These are phyloP conservation scores for Lipomyces japonicus DNA, from an alignment of 805 yeast species.

Conservation along the genomic window DNA sequence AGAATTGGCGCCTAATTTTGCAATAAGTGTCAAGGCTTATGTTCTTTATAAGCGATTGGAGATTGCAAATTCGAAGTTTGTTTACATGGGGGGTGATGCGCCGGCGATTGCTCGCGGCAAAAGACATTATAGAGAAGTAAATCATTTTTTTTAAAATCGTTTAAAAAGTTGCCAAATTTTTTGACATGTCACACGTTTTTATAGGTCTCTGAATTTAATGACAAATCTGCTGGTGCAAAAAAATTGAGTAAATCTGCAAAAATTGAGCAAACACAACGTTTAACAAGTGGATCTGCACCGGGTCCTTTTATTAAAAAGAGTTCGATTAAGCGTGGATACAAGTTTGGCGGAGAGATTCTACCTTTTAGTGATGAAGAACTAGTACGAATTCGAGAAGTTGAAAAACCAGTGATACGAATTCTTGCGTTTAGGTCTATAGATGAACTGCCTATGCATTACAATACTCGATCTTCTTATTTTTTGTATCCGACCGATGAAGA, in stretches of 20 bases:
- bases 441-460: slow-evolving; percentile 48
- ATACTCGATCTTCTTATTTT: slow-evolving; percentile 54
- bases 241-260: background rate
- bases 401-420: slow-evolving; percentile 54
- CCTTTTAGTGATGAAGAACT: slow-evolving; percentile 42
- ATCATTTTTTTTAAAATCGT: background rate
- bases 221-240: background rate
- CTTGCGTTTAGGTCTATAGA: slow-evolving; percentile 59
- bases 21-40: slow-evolving; percentile 69
- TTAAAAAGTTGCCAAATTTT: slow-evolving; percentile 41
- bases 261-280: slow-evolving; percentile 40
- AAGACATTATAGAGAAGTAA: too few relatives aligned
- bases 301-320: slow-evolving; percentile 22
- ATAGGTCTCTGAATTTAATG: too few relatives aligned
- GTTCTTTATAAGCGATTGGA: slow-evolving; percentile 56
- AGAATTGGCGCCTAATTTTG: slow-evolving; percentile 49
- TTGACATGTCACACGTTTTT: background rate
- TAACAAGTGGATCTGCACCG: slow-evolving; percentile 30
- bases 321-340: slow-evolving; percentile 41
- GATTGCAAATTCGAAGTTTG: slow-evolving; percentile 47
- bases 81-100: slow-evolving; percentile 53
- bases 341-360: slow-evolving; percentile 48
- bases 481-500: slow-evolving; percentile 64
- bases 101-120: slow-evolving; percentile 47
- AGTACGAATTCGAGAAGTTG: slow-evolving; percentile 38